Base-by-base conservation (phyloP, 1,284 basidiomycete species). In the Naganishia liquefaciens region DNA sequence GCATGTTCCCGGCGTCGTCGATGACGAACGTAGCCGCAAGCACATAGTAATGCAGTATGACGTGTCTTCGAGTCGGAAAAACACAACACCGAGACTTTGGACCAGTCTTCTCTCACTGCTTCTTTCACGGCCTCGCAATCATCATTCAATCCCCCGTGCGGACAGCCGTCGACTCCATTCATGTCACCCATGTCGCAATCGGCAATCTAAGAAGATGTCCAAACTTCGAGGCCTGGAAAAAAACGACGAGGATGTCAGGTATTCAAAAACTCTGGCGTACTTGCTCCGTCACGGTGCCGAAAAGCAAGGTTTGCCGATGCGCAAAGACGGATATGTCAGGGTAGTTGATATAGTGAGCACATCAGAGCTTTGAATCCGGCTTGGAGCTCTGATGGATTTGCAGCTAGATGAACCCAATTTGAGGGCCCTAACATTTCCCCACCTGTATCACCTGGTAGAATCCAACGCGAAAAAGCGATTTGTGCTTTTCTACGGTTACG, bases 191-290 rank as follows among this genome's bases (percentile, higher is more conserved):
- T 37, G 4, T 21, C 28, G n/a, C 5, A 39, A 53, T 27, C 37
- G 46, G n/a, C n/a, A n/a, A n/a, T n/a, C n/a, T n/a, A n/a, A n/a
- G n/a, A n/a, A n/a, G n/a, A 58, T 60, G 57, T 60, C 64, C 6
- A 65, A 66, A 44, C 47, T 68, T 5, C 58, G 67, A 42, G 67
- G 67, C 19, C 42, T 68, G 11, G 54, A 51, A 23, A 62, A 68
- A 42, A 63, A 68, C 25, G 51, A 54, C 17, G 30, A 39, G 17
- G 80, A 81, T 49, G 79, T 82, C 1, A 71, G 77, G 25, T 79
- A 88, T 23, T 90, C 88, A 21, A 92, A 93, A 75, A 88, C 89
- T 0, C 79, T 95, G 0, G 87, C 90, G 0, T 94, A 89, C 82
- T 83, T 95, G 28, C 82, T 95, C 5, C 84, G 91, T 3, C 92